Evolutionary conservation across 2,329 filamentous ascomycete genomes (phyloP), one percentile per base, ranked within the genome.

Genomic region (Eurotiales sp.): DNA sequence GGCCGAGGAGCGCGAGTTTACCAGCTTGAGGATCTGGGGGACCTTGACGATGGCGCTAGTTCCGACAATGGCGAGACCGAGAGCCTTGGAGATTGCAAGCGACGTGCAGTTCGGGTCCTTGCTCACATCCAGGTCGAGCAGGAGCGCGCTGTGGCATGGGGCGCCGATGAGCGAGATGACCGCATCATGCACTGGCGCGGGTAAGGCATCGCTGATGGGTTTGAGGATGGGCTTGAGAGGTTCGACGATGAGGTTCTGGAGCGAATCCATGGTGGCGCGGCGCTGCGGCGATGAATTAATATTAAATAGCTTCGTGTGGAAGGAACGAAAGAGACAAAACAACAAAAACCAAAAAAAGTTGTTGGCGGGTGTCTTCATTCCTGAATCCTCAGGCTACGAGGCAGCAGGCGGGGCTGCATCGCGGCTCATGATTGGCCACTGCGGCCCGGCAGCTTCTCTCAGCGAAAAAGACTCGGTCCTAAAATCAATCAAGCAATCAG

Each of bases 1-100:
- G 40, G 83, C 82, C 23, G 90, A 84, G 45, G 90, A 96, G 63
- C 84, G 82, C 43, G 89, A 90, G 64, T 79, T 79, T 64, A 93
- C 73, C 46, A 99, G 84, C 77, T 99, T 99, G 70, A 96, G 72
- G 67, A 99, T 92, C 77, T 99, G 93, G 0, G 93, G 93, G 22
- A 99, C 84, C 76, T 99, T 99, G 77, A 99, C 91, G 62, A 97
- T 84, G 50, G 88, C 85, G 23, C 88, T 91, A 48, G 90, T 90
- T 59, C 81, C 86, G 66, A 99, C 90, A 73, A 99, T 99, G 68
- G 85, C 93, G 61, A 97, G 86, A 52, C 93, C 92, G 14, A 99
- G 84, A 3, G 81, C 90, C 76, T 99, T 99, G 65, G 88, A 95
- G 65, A 97, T 81, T 60, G 85, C 91, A 46, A 96, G 84, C 67